Evolutionary conservation across 352 stramenopile genomes (phyloP).

Genomic region (Thraustochytrium striatum): DNA sequence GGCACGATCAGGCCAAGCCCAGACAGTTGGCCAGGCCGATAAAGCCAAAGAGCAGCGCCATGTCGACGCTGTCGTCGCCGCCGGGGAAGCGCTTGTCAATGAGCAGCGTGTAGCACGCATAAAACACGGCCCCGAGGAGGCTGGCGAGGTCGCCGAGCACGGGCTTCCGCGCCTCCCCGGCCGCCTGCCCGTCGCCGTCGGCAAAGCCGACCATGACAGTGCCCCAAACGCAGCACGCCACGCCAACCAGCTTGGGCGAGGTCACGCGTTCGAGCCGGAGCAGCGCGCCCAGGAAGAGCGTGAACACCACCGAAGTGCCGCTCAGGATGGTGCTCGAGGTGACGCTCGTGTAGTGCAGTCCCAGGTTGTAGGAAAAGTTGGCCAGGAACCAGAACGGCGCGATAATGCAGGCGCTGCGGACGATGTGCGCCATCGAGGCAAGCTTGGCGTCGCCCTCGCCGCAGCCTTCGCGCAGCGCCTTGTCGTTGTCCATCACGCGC

Average conservation of each 20-base stretch:
- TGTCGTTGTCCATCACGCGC: slow-evolving; percentile 40
- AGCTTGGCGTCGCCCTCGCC: slow-evolving; percentile 53
- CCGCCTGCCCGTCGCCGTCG: neutral
- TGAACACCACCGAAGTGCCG: slow-evolving; percentile 86
- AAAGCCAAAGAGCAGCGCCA: slow-evolving; percentile 85
- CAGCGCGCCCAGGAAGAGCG: slow-evolving; percentile 61
- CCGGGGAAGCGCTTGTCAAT: slow-evolving; percentile 34
- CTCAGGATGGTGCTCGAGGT: slow-evolving; percentile 89
- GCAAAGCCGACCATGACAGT: slow-evolving; percentile 24
- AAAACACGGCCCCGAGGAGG: slow-evolving; percentile 35
- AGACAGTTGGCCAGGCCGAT: slow-evolving; percentile 82
- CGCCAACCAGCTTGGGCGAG: slow-evolving; percentile 71
- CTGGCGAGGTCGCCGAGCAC: slow-evolving; percentile 21
- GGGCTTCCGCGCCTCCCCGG: neutral
- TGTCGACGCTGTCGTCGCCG: slow-evolving; percentile 58
- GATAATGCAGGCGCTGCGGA: slow-evolving; percentile 67
- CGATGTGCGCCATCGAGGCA: slow-evolving; percentile 64
- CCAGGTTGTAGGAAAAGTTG: slow-evolving; percentile 88
- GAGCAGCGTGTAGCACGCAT: slow-evolving; percentile 46
- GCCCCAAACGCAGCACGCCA: slow-evolving; percentile 69
- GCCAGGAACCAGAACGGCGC: slow-evolving; percentile 87
- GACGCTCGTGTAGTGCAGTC: slow-evolving; percentile 81
- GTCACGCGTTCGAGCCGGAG: slow-evolving; percentile 71
- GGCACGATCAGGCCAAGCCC: slow-evolving; percentile 66
- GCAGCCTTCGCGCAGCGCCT: neutral